Conservation (phyloP, 306 rosid species). For the Dalbergia oliveri region DNA sequence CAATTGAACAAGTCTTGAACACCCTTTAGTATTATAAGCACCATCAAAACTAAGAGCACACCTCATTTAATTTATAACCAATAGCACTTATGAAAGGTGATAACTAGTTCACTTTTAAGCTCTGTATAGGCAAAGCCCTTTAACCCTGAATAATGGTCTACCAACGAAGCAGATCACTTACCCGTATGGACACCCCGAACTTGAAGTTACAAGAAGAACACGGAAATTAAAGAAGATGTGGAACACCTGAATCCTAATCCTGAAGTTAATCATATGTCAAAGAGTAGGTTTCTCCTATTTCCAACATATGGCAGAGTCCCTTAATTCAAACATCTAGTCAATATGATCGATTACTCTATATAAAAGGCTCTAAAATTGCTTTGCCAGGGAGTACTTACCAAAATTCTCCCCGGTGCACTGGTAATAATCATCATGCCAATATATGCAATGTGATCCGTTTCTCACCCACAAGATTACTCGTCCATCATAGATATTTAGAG, state of each 20-base stretch:
- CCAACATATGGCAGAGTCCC: not conserved
- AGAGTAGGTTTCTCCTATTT: constrained; percentile 12
- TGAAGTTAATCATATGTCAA: not conserved
- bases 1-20: no score
- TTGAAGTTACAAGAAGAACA: not conserved
- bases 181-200: not conserved
- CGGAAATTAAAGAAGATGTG: no score
- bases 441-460: not conserved
- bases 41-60: no score
- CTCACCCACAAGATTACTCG: not conserved
- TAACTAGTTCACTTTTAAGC: not conserved
- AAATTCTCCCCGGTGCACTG: not conserved
- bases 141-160: not conserved
- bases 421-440: not conserved
- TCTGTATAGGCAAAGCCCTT: not conserved
- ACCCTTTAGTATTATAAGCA: no score
- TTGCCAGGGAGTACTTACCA: not conserved
- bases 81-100: not conserved
- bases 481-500: not conserved
- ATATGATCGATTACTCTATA: not conserved
- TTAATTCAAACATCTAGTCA: not conserved
- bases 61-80: no score
- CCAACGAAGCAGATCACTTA: not conserved
- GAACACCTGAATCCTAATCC: no score
- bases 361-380: not conserved